Evolutionary conservation across 1,284 basidiomycete species (phyloP).

Genomic region (Pterulicium gracile): DNA sequence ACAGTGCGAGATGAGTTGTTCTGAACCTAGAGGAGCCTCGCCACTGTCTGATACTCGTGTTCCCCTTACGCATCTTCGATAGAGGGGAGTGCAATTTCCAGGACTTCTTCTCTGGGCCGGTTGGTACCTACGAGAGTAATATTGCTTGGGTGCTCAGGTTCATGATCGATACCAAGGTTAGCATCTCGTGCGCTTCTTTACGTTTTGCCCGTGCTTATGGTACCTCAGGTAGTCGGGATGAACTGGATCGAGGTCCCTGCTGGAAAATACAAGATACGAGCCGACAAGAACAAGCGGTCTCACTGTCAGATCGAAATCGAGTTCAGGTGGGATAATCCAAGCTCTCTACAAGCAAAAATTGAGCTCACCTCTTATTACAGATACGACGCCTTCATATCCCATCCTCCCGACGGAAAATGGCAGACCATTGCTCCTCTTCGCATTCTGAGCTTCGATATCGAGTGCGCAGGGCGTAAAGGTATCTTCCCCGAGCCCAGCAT

Average conservation of each 20-base stretch:
- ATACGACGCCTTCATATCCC: conserved; percentile 77
- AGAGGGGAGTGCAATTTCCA: conserved; percentile 70
- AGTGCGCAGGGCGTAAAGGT: conserved; percentile 92
- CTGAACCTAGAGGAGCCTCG: neutral
- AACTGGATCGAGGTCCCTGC: conserved; percentile 91
- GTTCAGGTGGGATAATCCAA: conserved; percentile 47
- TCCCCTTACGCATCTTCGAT: conserved; percentile 70
- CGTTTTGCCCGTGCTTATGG: conserved; percentile 9
- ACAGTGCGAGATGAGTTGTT: conserved; percentile 81
- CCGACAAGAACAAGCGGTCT: conserved; percentile 52
- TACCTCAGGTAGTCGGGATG: conserved; percentile 85
- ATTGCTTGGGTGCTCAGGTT: conserved; percentile 83
- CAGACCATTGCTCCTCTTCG: conserved; percentile 83
- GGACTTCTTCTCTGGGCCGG: conserved; percentile 47
- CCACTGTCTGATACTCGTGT: conserved; percentile 1
- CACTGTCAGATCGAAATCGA: conserved; percentile 81
- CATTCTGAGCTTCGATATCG: conserved; percentile 93
- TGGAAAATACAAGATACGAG: conserved; percentile 62
- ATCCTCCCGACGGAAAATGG: conserved; percentile 85
- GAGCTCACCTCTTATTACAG: conserved; percentile 26
- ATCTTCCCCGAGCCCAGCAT: conserved; percentile 84
- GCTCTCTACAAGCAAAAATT: neutral
- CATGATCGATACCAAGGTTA: conserved; percentile 91
- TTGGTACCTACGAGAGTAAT: conserved; percentile 84
- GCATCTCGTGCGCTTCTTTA: conserved; percentile 4